A percentile compares a stretch with the other conserved stretches of the same genome.
phyloP scores from a whole-genome alignment of 176 grass and related monocot species.

The maize (Zea mays) region DNA sequence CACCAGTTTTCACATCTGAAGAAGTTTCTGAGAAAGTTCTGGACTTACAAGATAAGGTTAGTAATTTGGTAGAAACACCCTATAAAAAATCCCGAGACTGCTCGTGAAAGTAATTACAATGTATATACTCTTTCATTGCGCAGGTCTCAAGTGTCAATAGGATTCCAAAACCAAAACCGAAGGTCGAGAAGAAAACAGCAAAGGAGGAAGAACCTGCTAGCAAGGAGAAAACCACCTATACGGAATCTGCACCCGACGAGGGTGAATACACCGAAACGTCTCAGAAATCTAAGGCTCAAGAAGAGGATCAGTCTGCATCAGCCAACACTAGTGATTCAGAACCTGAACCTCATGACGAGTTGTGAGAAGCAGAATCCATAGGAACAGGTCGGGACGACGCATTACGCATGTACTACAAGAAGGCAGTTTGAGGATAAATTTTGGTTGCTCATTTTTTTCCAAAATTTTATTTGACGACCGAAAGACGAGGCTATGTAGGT shows the following conservation, averaged over 20 bases:
- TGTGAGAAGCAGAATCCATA: slow-evolving; percentile 46
- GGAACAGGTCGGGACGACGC: slow-evolving; percentile 1
- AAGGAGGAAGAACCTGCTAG: slow-evolving; percentile 65
- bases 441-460: slow-evolving; percentile 35
- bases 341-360: slow-evolving; percentile 77
- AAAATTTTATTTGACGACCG: slow-evolving; percentile 40
- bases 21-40: slow-evolving; percentile 73
- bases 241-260: slow-evolving; percentile 44
- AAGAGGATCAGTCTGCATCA: slow-evolving; percentile 39
- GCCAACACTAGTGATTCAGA: slow-evolving; percentile 45
- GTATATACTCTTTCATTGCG: not conserved
- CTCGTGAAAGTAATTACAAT: not conserved
- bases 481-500: slow-evolving; percentile 36
- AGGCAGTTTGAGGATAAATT: slow-evolving; percentile 13
- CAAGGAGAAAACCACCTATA: slow-evolving; percentile 52
- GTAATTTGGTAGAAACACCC: slow-evolving; percentile 20
- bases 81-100: not conserved
- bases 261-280: slow-evolving; percentile 31
- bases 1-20: slow-evolving; percentile 81
- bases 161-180: slow-evolving; percentile 97
- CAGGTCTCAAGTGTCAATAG: slow-evolving; percentile 86
- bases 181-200: slow-evolving; percentile 79
- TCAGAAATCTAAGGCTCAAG: slow-evolving; percentile 39
- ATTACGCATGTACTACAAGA: slow-evolving; percentile 25
- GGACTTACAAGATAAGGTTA: slow-evolving; percentile 81